phyloP scores from a whole-genome alignment of 2,329 filamentous ascomycete species.

The Lachnellula arida region DNA sequence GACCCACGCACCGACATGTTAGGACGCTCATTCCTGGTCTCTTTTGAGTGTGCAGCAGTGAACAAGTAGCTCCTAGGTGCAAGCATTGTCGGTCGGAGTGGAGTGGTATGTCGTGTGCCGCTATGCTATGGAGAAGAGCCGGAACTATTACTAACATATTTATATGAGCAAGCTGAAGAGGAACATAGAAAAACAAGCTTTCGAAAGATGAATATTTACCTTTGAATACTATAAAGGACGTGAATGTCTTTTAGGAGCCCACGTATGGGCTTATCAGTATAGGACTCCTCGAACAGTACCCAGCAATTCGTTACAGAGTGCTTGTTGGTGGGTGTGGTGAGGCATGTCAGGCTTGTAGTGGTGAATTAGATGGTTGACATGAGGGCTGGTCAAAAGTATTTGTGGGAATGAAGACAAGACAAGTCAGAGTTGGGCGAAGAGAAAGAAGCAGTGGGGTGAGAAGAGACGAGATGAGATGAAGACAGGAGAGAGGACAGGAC shows the following conservation, averaged over 20 bases:
- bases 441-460: not conserved
- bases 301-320: slow-evolving; percentile 12
- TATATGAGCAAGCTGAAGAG: not conserved
- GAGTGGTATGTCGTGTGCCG: not conserved
- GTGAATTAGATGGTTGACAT: not conserved
- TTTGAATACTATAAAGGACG: not conserved
- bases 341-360: slow-evolving; percentile 12
- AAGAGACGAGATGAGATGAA: not conserved
- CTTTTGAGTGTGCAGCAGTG: slow-evolving; percentile 14
- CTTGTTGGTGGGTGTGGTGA: slow-evolving; percentile 16
- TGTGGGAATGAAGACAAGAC: not conserved
- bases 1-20: slow-evolving; percentile 4
- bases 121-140: not conserved
- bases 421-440: not conserved
- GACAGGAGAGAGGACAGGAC: not conserved
- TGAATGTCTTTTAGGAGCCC: not conserved
- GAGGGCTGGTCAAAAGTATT: not conserved
- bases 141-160: not conserved
- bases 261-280: slow-evolving; percentile 8
- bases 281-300: slow-evolving; percentile 8
- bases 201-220: not conserved
- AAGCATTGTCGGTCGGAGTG: slow-evolving; percentile 18
- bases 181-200: not conserved
- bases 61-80: slow-evolving; percentile 26
- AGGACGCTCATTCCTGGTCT: slow-evolving; percentile 15